Evolutionary conservation across 495 filamentous ascomycete genomes (phyloP).

Genomic region (Apiosordaria backusii): DNA sequence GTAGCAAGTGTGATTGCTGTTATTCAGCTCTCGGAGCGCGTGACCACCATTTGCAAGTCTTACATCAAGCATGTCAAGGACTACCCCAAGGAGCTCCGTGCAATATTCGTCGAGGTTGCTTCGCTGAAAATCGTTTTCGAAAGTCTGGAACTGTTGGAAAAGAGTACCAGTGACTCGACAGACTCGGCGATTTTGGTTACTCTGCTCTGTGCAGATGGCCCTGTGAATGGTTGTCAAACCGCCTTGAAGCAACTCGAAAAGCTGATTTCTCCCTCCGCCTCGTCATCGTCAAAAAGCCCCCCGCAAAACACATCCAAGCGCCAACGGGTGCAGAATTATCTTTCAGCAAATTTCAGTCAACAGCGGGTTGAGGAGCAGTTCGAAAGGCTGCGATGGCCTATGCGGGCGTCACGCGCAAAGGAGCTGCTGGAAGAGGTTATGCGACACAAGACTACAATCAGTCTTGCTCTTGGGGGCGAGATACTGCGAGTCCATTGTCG

Average conservation of each 20-base stretch:
- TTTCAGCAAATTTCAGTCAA: not conserved
- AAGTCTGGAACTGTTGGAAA: not conserved
- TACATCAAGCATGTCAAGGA: slow-evolving; percentile 10
- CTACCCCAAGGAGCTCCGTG: slow-evolving; percentile 15
- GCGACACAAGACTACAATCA: slow-evolving; percentile 28
- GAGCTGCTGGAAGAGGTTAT: slow-evolving; percentile 25
- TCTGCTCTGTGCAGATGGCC: not conserved
- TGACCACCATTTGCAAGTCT: slow-evolving; percentile 15
- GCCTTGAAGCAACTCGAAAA: not conserved
- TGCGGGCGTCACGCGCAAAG: slow-evolving; percentile 21
- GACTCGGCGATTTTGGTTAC: not conserved
- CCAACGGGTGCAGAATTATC: not conserved
- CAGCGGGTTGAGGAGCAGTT: not conserved
- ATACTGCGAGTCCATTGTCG: slow-evolving; percentile 12
- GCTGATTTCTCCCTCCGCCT: not conserved
- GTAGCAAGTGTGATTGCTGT: slow-evolving; percentile 16
- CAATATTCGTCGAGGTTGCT: slow-evolving; percentile 13
- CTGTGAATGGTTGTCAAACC: slow-evolving; percentile 1
- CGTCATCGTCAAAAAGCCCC: not conserved
- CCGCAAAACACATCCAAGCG: not conserved
- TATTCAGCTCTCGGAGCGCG: not conserved
- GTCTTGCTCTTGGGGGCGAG: slow-evolving; percentile 22
- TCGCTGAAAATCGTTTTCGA: slow-evolving; percentile 3
- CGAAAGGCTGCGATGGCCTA: slow-evolving; percentile 24
- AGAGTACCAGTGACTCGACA: not conserved